A percentile compares a stretch with the other conserved stretches of the same genome.
Evolutionary conservation across 2,329 filamentous ascomycete species (phyloP).

Genomic region (Stemphylium beticola): DNA sequence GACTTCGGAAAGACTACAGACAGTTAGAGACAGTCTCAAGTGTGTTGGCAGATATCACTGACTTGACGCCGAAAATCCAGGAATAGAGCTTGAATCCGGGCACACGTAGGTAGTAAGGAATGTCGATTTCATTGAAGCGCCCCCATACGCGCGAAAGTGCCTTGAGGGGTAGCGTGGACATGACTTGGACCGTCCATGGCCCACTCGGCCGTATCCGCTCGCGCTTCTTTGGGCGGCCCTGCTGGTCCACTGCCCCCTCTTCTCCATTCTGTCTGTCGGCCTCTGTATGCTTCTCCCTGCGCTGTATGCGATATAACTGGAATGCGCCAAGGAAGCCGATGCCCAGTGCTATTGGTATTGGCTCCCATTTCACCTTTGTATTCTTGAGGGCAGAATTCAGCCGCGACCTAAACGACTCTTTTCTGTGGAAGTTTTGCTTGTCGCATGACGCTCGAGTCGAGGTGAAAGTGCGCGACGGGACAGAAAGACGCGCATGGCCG

Average conservation of each 20-base stretch:
- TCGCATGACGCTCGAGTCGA: constrained; percentile 51
- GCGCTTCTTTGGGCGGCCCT: constrained; percentile 58
- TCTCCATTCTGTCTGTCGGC: constrained; percentile 54
- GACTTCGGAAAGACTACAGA: constrained; percentile 76
- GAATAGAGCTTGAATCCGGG: constrained; percentile 93
- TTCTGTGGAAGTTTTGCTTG: constrained; percentile 50
- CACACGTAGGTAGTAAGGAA: constrained; percentile 85
- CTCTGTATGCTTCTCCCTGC: constrained; percentile 54
- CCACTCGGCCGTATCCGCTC: constrained; percentile 78
- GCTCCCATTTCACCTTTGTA: constrained; percentile 83
- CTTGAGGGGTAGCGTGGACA: constrained; percentile 91
- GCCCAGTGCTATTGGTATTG: constrained; percentile 85
- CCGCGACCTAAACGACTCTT: constrained; percentile 63
- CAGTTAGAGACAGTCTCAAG: constrained; percentile 48
- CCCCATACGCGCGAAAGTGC: constrained; percentile 90
- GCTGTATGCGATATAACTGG: constrained; percentile 79
- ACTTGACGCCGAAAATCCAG: constrained; percentile 87
- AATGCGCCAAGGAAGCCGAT: constrained; percentile 82
- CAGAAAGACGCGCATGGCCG: constrained; percentile 23
- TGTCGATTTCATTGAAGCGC: constrained; percentile 84
- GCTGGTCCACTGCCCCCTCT: constrained; percentile 48
- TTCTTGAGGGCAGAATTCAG: constrained; percentile 64
- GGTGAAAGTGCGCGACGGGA: constrained; percentile 40
- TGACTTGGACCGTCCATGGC: constrained; percentile 91
- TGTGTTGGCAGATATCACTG: constrained; percentile 15